Evolutionary conservation across 75 land plant species (phyloP), one percentile per base, ranked within the genome.

Genomic region (Ceratopteris richardii): DNA sequence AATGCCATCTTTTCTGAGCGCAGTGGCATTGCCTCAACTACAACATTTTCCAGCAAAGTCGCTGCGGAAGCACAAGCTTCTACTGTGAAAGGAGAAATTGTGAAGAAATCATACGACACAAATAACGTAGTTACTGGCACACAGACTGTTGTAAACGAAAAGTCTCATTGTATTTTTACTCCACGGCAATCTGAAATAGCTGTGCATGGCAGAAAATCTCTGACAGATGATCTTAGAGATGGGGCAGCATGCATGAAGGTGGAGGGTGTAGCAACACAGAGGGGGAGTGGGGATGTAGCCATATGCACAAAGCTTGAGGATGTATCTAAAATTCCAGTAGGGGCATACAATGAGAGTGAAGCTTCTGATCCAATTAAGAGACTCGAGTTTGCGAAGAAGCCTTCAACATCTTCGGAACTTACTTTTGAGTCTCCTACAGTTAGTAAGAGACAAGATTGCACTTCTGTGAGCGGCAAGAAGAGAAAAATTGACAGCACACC

Each of bases 371-470:
- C 13, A 2, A 18, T 46, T 46, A 21, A 46, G 22, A 3, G 7
- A 33, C 37, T 4, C 9, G 50, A 5, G 3, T 4, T 46, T 3
- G 3, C 14, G 22, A 46, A 5, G 4, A 46, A 46, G 22, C n/a
- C n/a, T n/a, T n/a, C 22, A 14, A 46, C 50, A 18, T 2, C 22
- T 21, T 18, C 50, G 5, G 50, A n/a, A 2, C 22, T 21, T 14
- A 46, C 22, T 52, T 52, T 52, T 52, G 54, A 52, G 23, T 52
- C 54, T 52, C 54, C 54, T 12, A 24, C 24, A 26, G 54, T 52
- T 2, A 23, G 14, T 3, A 23, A 52, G 22, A 2, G 16, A 52
- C 1, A 4, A 23, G 30, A 5, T 2, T 22, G 25, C 10, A 1
- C 37, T 30, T 36, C 42, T 19, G 3, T 28, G 25, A 54, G 56